These are phyloP conservation scores for Yamadazyma atlantica DNA, from an alignment of 1,139 yeast species.

Conservation along the genomic window DNA sequence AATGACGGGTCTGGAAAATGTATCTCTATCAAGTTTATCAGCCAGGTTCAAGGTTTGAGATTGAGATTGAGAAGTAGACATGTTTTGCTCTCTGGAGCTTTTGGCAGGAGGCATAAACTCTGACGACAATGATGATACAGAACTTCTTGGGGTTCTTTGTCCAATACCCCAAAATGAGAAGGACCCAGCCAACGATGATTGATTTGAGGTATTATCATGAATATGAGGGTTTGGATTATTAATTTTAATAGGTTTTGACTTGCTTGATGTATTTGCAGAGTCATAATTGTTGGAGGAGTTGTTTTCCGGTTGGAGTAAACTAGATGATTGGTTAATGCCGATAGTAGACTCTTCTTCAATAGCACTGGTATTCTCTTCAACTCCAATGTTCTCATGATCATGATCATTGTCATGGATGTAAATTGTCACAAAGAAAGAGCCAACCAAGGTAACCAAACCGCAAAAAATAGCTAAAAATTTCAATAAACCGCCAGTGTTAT, in stretches of 20 bases:
- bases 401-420: conserved; percentile 24
- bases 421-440: conserved; percentile 39
- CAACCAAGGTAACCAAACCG: conserved; percentile 35
- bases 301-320: not conserved
- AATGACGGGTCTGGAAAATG: conserved; percentile 11
- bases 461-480: conserved; percentile 37
- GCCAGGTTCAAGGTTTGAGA: not conserved
- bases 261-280: not conserved
- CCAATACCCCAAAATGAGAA: conserved; percentile 40
- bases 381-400: conserved; percentile 19
- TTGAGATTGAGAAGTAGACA: not conserved
- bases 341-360: not conserved
- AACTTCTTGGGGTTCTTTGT: conserved; percentile 13
- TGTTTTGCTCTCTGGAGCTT: conserved; percentile 5
- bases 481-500: conserved; percentile 42
- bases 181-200: conserved; percentile 30
- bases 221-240: not conserved
- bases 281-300: not conserved
- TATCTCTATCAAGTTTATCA: conserved; percentile 2
- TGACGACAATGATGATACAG: conserved; percentile 11
- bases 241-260: not conserved
- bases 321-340: not conserved
- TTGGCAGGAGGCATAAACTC: conserved; percentile 9
- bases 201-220: conserved; percentile 4
- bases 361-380: not conserved